Conservation (phyloP, 148 eudicot genomes). For the Fagopyrum homotropicum region DNA sequence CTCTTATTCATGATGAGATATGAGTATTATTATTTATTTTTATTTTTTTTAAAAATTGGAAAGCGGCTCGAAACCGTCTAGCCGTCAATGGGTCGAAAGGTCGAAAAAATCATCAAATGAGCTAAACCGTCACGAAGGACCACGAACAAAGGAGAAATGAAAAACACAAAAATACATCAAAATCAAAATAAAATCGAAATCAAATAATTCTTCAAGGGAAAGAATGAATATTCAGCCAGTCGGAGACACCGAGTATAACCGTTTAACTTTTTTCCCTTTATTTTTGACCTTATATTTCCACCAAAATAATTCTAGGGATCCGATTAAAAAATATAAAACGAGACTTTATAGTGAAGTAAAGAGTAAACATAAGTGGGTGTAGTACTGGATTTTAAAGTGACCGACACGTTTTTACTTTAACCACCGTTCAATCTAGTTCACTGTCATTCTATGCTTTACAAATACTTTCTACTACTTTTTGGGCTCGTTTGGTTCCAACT, state of each 20-base stretch:
- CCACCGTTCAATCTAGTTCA: not conserved
- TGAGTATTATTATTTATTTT: not conserved
- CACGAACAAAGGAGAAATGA: no score
- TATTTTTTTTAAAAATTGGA: not conserved
- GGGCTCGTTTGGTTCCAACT: no score
- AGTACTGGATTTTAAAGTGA: not conserved
- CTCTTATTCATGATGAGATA: not conserved
- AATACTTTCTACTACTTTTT: not conserved
- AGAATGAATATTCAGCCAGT: no score
- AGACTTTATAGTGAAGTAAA: not conserved
- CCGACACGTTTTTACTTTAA: constrained; percentile 12
- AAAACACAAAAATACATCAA: no score
- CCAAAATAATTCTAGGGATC: not conserved
- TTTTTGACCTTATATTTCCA: not conserved
- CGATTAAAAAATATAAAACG: not conserved
- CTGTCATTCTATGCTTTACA: not conserved
- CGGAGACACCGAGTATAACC: no score
- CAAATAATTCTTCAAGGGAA: no score
- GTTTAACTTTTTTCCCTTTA: no score
- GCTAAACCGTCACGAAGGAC: no score
- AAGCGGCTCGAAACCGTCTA: no score
- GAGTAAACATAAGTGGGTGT: not conserved
- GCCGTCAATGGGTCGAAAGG: no score
- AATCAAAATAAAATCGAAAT: no score
- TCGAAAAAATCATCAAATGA: no score